A percentile compares a stretch with the other conserved stretches of the same genome.
These are phyloP conservation scores for Suillus tomentosus DNA, from an alignment of 768 basidiomycete species.

Conservation along the genomic window DNA sequence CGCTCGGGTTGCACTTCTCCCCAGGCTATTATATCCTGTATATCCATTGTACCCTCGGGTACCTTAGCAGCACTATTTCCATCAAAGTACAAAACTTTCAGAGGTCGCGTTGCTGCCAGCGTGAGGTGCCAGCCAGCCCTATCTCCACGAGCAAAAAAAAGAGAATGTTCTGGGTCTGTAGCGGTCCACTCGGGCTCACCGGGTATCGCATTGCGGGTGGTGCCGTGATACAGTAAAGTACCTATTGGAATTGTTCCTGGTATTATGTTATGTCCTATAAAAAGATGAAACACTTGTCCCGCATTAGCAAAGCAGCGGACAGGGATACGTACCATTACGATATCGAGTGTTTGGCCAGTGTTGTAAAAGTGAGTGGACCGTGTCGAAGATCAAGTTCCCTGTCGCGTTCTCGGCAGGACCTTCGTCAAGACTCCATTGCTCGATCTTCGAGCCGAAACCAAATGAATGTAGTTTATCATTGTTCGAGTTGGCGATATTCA, in stretches of 20 bases:
- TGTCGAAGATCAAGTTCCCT: slow-evolving; percentile 37
- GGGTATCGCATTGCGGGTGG: slow-evolving; percentile 23
- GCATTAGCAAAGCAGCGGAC: no score
- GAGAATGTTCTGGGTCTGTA: slow-evolving; percentile 39
- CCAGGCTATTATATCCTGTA: slow-evolving; percentile 38
- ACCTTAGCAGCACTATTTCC: slow-evolving; percentile 35
- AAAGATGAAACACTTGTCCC: background rate
- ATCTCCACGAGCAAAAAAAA: slow-evolving; percentile 35
- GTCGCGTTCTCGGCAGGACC: slow-evolving; percentile 31
- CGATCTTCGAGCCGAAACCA: background rate
- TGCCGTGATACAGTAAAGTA: slow-evolving; percentile 40
- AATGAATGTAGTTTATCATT: background rate
- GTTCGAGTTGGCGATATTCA: background rate
- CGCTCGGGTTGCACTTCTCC: slow-evolving; percentile 24
- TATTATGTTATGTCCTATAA: slow-evolving; percentile 33
- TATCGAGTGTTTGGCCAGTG: slow-evolving; percentile 41
- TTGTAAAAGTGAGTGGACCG: slow-evolving; percentile 36
- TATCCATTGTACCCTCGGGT: slow-evolving; percentile 34
- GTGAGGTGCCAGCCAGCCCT: slow-evolving; percentile 30
- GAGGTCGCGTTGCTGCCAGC: slow-evolving; percentile 26
- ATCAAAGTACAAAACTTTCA: slow-evolving; percentile 37
- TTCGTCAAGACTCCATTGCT: slow-evolving; percentile 23
- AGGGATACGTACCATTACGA: slow-evolving; percentile 29
- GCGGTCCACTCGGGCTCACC: slow-evolving; percentile 35
- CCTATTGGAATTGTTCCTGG: slow-evolving; percentile 37